Base-by-base conservation (phyloP, 345 rosid species). In the Bruguiera gymnorhiza region DNA sequence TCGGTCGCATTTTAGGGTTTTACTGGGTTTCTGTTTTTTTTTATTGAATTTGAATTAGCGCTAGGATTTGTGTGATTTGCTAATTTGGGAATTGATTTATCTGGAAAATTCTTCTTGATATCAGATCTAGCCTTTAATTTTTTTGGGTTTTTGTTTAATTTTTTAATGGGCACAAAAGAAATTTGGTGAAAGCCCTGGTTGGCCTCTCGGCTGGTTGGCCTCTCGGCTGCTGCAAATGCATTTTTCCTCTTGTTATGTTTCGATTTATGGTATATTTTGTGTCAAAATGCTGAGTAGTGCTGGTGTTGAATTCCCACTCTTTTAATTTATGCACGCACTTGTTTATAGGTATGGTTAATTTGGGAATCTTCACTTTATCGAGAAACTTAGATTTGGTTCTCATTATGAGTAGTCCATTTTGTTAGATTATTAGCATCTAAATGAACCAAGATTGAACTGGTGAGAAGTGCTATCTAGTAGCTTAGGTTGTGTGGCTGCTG, bases 111-210 rank as follows among this genome's bases (percentile, higher is more conserved):
- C 65, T 34, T 23, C 67, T 50, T 30, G 18, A 16, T 50, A 18
- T 78, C 54, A 46, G 82, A 81, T 84, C 83, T 67, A 70, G 61
- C 30, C 68, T 70, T 67, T 51, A 1, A 15, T 52, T 34, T 43
- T 36, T 32, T 18, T 34, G 50, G 18, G 37, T 54, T 69, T 16
- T 26, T 6, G 62, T 29, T 21, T n/a, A n/a, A n/a, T 74, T 59
- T 3, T 31, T 48, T 57, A 50, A 32, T 59, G 54, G 6, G 43
- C 43, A 31, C 1, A 0, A 34, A 24, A 24, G 37, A 19, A 4
- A 15, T 24, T 23, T 55, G 16, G 18, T 43, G 18, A 43, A 43
- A 43, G 18, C 16, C 18, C 11, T 15, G 1, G 50, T 13, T 13
- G 16, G 50, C 50, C 13, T 13, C 16, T 43, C 18, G 5, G 50